phyloP scores from a whole-genome alignment of 495 filamentous ascomycete genomes.

The Daldinia childiae region DNA sequence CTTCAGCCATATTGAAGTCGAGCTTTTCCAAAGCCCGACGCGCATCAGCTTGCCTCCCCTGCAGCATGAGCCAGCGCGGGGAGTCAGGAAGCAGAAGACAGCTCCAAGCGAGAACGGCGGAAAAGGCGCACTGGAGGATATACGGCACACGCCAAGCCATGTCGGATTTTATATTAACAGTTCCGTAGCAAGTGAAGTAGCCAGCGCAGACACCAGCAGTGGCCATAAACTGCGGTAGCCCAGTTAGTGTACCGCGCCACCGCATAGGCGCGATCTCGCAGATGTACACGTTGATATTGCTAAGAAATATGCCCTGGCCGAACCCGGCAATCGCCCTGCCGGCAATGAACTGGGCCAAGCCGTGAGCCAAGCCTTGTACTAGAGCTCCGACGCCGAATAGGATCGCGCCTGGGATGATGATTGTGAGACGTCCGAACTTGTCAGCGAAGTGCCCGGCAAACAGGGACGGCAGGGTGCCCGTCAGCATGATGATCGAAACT shows the following conservation, averaged over 20 bases:
- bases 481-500: constrained; percentile 71
- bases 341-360: constrained; percentile 63
- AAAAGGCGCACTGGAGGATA: constrained; percentile 55
- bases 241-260: constrained; percentile 62
- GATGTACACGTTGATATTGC: constrained; percentile 67
- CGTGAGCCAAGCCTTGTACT: constrained; percentile 57
- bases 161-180: constrained; percentile 58
- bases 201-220: constrained; percentile 62
- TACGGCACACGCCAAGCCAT: constrained; percentile 68
- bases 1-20: constrained; percentile 53
- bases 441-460: constrained; percentile 72
- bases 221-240: constrained; percentile 64
- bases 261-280: constrained; percentile 68
- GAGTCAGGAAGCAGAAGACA: constrained; percentile 54
- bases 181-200: constrained; percentile 72
- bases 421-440: constrained; percentile 61
- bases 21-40: constrained; percentile 54
- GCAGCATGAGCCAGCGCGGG: constrained; percentile 54
- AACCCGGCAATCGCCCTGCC: constrained; percentile 66
- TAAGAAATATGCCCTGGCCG: constrained; percentile 68
- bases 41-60: constrained; percentile 50
- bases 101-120: constrained; percentile 50
- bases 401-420: constrained; percentile 62
- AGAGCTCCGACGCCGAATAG: constrained; percentile 65
- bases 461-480: constrained; percentile 68